Evolutionary conservation across 192 early-diverging fungal genomes (phyloP), one percentile per base, ranked within the genome.

Genomic region (Endogone sp.): DNA sequence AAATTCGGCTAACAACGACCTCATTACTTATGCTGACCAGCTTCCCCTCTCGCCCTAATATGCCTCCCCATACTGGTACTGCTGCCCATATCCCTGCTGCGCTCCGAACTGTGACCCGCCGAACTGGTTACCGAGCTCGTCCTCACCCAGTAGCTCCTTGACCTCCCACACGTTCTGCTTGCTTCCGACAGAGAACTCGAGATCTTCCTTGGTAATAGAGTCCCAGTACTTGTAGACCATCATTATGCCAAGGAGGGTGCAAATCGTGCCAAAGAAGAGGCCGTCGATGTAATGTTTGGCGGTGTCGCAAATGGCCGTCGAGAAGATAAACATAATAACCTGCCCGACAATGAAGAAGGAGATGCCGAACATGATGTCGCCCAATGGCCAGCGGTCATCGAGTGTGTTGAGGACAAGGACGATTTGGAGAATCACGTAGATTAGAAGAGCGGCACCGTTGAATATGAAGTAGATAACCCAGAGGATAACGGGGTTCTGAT

Each of bases 181-280:
- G 22, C 83, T 80, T 55, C 89, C 88, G 8, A 92, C 89, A 29
- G 85, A 88, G 68, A 97, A 98, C 82, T 98, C 97, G 37, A 98
- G 84, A 71, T 98, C 97, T 73, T 98, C 97, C 84, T 98, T 97
- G 54, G 97, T 98, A 76, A 98, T 98, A 29, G 90, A 92, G 76
- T 98, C 97, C 97, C 97, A 98, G 84, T 95, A 98, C 84, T 98
- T 98, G 89, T 98, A 98, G 1, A 98, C 92, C 94, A 98, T 96
- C 97, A 98, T 98, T 59, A 98, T 95, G 44, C 90, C 89, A 66
- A 98, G 81, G 56, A 98, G 81, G 16, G 91, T 94, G 70, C 90
- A 90, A 32, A 96, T 95, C 4, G 90, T 89, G 23, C 92, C 92
- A 86, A 98, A 97, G 88, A 98, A 98, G 82, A 98, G 81, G 54